phyloP scores from a whole-genome alignment of 1,139 yeast species.

The Geotrichum macrosporum region DNA sequence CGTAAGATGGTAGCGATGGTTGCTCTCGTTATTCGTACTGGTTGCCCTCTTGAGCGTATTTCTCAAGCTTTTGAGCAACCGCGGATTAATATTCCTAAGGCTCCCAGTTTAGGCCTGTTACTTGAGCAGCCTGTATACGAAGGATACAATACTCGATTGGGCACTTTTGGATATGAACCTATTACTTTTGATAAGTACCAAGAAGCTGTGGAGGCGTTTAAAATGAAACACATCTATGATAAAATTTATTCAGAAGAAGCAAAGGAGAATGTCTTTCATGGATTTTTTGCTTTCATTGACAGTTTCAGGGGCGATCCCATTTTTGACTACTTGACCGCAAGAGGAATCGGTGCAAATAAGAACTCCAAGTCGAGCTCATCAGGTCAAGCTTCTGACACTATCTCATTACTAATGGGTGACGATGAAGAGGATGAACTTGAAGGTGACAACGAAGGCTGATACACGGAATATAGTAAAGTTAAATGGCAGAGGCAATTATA shows the following conservation, averaged over 20 bases:
- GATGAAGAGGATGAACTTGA: conserved; percentile 29
- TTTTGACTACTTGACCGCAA: conserved; percentile 72
- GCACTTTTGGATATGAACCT: conserved; percentile 73
- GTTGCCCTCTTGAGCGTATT: conserved; percentile 74
- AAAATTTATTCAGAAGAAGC: conserved; percentile 87
- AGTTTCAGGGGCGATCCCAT: conserved; percentile 59
- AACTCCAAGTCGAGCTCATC: conserved; percentile 24
- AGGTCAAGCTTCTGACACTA: conserved; percentile 25
- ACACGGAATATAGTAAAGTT: conserved; percentile 41
- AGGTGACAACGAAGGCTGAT: conserved; percentile 31
- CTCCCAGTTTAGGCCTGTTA: conserved; percentile 90
- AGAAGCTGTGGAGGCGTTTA: conserved; percentile 75
- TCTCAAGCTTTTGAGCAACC: conserved; percentile 69
- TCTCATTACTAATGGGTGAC: conserved; percentile 20
- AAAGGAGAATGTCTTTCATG: conserved; percentile 79
- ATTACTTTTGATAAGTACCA: conserved; percentile 66
- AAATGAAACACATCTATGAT: conserved; percentile 83
- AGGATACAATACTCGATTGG: conserved; percentile 68
- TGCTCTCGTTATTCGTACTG: conserved; percentile 74
- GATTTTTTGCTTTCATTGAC: conserved; percentile 85
- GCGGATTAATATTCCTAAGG: conserved; percentile 89
- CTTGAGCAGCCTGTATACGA: conserved; percentile 91
- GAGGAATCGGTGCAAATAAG: conserved; percentile 45
- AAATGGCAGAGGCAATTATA: no score
- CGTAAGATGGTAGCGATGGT: conserved; percentile 99